These are phyloP conservation scores for Phylloporus sp. DNA, from an alignment of 768 basidiomycete genomes.

Conservation along the genomic window DNA sequence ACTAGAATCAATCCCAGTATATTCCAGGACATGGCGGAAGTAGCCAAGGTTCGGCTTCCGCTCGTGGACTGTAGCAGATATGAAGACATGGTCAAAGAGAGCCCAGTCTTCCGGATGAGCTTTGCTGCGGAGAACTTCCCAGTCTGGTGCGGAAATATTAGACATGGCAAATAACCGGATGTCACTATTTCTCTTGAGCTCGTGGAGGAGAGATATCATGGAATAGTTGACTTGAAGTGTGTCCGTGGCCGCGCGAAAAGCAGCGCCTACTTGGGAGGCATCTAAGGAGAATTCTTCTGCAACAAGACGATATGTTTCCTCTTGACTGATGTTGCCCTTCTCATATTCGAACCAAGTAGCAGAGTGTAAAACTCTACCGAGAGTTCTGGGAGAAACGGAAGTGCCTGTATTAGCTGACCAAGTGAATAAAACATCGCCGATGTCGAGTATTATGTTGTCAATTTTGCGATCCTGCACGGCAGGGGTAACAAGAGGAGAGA, in stretches of 20 bases:
- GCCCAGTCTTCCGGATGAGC: slow-evolving; percentile 13
- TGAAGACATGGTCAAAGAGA: slow-evolving; percentile 20
- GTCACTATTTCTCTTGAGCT: slow-evolving; percentile 4
- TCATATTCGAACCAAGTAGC: slow-evolving; percentile 21
- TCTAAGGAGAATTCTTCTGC: slow-evolving; percentile 16
- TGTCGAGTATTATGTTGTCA: slow-evolving; percentile 21
- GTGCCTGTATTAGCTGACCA: slow-evolving; percentile 12
- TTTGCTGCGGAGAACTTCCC: slow-evolving; percentile 16
- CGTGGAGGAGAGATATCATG: slow-evolving; percentile 14
- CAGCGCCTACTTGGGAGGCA: slow-evolving; percentile 5
- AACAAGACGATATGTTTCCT: slow-evolving; percentile 4
- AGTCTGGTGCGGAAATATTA: slow-evolving; percentile 20
- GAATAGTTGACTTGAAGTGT: slow-evolving; percentile 8
- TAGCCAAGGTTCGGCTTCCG: slow-evolving; percentile 22
- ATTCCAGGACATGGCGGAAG: slow-evolving; percentile 14
- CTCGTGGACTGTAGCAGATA: slow-evolving; percentile 13
- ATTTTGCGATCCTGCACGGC: slow-evolving; percentile 8
- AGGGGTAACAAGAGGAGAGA: slow-evolving; percentile 2
- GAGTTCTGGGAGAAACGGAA: slow-evolving; percentile 9
- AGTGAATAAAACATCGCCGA: slow-evolving; percentile 21
- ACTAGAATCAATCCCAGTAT: slow-evolving; percentile 14
- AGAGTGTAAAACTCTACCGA: slow-evolving; percentile 14
- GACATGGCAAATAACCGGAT: slow-evolving; percentile 21
- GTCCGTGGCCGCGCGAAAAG: slow-evolving; percentile 6
- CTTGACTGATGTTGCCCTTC: slow-evolving; percentile 15